Percentiles rank a stretch among this genome's conserved stretches.
phyloP scores from a whole-genome alignment of 23 red algal species.

The Agarophyton chilense region DNA sequence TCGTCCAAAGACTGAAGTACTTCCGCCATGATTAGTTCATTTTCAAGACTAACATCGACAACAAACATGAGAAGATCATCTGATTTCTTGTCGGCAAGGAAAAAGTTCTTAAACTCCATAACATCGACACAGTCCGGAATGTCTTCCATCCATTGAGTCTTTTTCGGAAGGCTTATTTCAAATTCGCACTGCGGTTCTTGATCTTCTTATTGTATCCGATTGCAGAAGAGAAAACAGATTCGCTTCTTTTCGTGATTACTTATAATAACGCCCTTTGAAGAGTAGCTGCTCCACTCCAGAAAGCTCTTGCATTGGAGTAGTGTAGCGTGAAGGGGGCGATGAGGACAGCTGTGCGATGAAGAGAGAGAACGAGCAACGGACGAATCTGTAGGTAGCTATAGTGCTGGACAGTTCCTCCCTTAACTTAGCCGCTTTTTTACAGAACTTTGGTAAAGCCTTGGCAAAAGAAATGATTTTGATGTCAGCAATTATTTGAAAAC shows the following conservation, averaged over 20 bases:
- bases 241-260: slow-evolving; percentile 83
- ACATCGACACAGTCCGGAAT: slow-evolving; percentile 65
- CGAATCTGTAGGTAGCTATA: too few relatives aligned
- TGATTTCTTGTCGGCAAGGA: slow-evolving; percentile 74
- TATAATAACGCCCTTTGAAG: slow-evolving; percentile 78
- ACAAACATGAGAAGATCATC: slow-evolving; percentile 92
- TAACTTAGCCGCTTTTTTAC: too few relatives aligned
- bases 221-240: slow-evolving; percentile 77
- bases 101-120: slow-evolving; percentile 77
- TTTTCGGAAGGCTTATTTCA: slow-evolving; percentile 72
- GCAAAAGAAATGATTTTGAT: too few relatives aligned
- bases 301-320: slow-evolving; percentile 38
- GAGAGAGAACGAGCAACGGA: too few relatives aligned
- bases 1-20: slow-evolving; percentile 73
- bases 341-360: too few relatives aligned
- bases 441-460: too few relatives aligned
- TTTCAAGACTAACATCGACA: slow-evolving; percentile 56
- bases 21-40: slow-evolving; percentile 89
- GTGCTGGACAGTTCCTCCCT: too few relatives aligned
- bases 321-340: background rate
- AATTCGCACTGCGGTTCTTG: slow-evolving; percentile 75
- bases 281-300: slow-evolving; percentile 81
- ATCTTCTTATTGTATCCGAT: slow-evolving; percentile 56
- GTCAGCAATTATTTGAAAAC: too few relatives aligned
- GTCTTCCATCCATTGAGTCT: slow-evolving; percentile 81